phyloP scores from a whole-genome alignment of 1,284 basidiomycete species.

The Heliocybe sulcata region DNA sequence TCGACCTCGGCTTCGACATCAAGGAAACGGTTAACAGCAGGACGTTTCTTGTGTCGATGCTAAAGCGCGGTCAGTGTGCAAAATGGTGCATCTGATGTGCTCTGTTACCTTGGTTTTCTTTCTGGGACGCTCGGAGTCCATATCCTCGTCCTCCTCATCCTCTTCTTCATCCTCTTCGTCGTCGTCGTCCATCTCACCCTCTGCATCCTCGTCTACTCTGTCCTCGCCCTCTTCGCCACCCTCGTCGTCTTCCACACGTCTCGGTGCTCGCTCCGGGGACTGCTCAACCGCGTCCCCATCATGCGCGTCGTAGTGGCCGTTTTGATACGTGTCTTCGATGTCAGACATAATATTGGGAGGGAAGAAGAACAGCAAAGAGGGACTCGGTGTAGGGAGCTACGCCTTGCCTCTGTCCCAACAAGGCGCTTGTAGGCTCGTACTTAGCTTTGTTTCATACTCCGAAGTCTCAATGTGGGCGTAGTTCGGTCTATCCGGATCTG shows the following conservation, averaged over 20 bases:
- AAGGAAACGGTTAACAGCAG: constrained; percentile 73
- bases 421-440: too few species aligned
- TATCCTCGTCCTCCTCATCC: constrained; percentile 29
- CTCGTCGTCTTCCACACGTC: constrained; percentile 26
- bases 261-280: constrained; percentile 23
- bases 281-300: constrained; percentile 16
- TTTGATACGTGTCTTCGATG: constrained; percentile 14
- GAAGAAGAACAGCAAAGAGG: neutral
- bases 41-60: constrained; percentile 56
- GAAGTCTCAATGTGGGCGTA: too few species aligned
- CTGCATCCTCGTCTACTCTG: constrained; percentile 20
- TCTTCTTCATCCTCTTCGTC: constrained; percentile 34
- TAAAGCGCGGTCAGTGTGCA: constrained; percentile 17
- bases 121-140: constrained; percentile 26
- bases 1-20: constrained; percentile 95
- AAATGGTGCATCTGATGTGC: constrained; percentile 1
- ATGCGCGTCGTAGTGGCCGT: constrained; percentile 13
- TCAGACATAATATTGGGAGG: constrained; percentile 15
- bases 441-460: too few species aligned
- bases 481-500: too few species aligned
- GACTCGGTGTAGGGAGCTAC: neutral
- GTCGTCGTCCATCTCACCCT: constrained; percentile 28
- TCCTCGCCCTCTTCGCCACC: constrained; percentile 29
- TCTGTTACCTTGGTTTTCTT: constrained; percentile 51
- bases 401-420: neutral